Base-by-base conservation (phyloP, 306 rosid genomes). In the Fagus sylvatica region DNA sequence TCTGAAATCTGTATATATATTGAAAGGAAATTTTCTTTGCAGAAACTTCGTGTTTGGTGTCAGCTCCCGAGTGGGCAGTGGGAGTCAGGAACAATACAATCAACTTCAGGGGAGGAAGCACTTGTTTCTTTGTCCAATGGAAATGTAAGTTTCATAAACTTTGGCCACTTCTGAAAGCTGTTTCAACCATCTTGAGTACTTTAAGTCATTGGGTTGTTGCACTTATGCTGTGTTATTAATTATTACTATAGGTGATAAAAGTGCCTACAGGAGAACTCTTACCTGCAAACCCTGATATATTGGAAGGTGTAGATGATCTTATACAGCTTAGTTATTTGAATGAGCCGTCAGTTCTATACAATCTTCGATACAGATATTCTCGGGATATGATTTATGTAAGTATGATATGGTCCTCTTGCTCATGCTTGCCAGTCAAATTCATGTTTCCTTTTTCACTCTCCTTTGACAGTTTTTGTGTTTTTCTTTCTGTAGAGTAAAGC, bases 11-110 rank as follows among this genome's bases (percentile, higher is more conserved):
- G 5, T 69, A 67, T 43, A 76, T 39, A 57, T 61, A 34, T 56
- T 76, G 69, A 7, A 22, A 61, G 61, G 60, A 70, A 76, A 6
- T 75, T 78, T 85, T 82, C 40, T 67, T 64, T 75, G 75, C 92
- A 96, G 99, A 93, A 91, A 90, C 98, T 93, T 72, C 84, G 76
- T 78, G 96, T 96, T 73, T 96, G 99, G 99, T 91, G 98, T 89
- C 84, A 75, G 82, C 91, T 82, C 55, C 90, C 90, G 40, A 86
- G 49, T 74, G 90, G 96, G 61, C 88, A 78, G 34, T 93, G 97
- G 99, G 97, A 78, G 72, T 87, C 82, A 0, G 99, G 98, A 85
- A 87, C 53, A 12, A 89, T 96, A 84, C 97, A 88, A 74, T 91
- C 99, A 72, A 88, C 86, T 69, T 77, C 88, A 6, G 98, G 91